phyloP scores from a whole-genome alignment of 2,329 filamentous ascomycete species.

The Davidsoniella virescens region DNA sequence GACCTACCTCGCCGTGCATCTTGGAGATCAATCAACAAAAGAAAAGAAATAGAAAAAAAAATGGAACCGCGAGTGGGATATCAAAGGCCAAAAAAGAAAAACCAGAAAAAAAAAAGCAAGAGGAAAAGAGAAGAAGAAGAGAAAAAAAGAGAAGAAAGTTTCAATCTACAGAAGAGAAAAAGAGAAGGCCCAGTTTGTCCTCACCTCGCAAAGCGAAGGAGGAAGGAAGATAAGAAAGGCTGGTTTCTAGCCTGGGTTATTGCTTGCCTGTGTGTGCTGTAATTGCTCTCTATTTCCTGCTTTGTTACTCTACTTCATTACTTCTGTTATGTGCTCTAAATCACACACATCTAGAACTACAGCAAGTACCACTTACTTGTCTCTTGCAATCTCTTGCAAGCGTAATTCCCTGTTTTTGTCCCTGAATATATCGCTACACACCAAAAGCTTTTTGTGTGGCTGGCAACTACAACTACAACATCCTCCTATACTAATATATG shows the following conservation, averaged over 20 bases:
- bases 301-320: no score
- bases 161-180: neutral
- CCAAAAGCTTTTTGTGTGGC: no score
- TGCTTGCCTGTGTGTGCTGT: no score
- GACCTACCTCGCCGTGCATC: conserved; percentile 11
- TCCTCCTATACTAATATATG: no score
- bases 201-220: neutral
- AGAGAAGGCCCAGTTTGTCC: neutral
- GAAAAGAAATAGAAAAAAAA: conserved; percentile 7
- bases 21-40: conserved; percentile 4
- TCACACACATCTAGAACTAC: no score
- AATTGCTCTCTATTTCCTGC: no score
- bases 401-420: no score
- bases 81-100: conserved; percentile 4
- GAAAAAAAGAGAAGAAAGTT: neutral
- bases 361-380: no score
- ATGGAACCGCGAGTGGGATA: conserved; percentile 5
- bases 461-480: no score
- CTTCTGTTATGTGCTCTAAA: no score
- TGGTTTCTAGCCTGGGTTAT: neutral
- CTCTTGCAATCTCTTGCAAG: no score
- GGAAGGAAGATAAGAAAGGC: conserved; percentile 7
- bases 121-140: neutral
- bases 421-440: no score
- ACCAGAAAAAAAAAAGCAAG: conserved; percentile 1